Base-by-base conservation (phyloP, 2,329 filamentous ascomycete species). In the Septoria petroselini region DNA sequence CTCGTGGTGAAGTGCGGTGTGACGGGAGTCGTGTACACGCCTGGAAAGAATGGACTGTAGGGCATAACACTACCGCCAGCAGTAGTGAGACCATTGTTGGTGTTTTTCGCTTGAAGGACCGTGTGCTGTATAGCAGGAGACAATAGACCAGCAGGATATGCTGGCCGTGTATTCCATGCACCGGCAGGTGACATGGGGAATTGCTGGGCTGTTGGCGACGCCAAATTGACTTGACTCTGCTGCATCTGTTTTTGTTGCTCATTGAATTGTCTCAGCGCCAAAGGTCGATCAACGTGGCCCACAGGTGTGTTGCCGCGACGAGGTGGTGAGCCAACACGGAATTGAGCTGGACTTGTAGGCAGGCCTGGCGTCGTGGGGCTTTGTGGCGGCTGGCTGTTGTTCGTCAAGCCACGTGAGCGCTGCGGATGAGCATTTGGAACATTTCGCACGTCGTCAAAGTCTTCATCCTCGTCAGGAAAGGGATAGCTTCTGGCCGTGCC, bases 1-100 rank as follows among this genome's bases (percentile, higher is more conserved):
- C 77, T 48, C 3, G 82, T 88, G 12, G 88, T 82, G 39, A 91
- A 70, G 15, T 80, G 81, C n/a, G 87, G 86, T 23, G 87, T 90
- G 41, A 91, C 80, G 1, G 87, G 87, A 42, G 89, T 78, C 40
- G 87, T 75, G 1, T 86, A 85, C 5, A 84, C 86, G 65, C 84
- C 87, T 0, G 87, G 87, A 73, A 91, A 87, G 60, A 91, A 91
- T 0, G 87, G 85, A 48, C 80, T 82, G 68, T 91, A 91, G 7
- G 18, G 40, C 40, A 42, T 4, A 11, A 17, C 40, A 11, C 25
- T 17, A 7, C 27, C 18, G 15, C 27, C 25, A n/a, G n/a, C n/a
- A n/a, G n/a, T n/a, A n/a, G n/a, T n/a, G n/a, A n/a, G n/a, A n/a
- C n/a, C n/a, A n/a, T n/a, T n/a, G n/a, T n/a, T n/a, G n/a, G n/a